Evolutionary conservation across 345 rosid species (phyloP).

Genomic region (Populus deltoides): DNA sequence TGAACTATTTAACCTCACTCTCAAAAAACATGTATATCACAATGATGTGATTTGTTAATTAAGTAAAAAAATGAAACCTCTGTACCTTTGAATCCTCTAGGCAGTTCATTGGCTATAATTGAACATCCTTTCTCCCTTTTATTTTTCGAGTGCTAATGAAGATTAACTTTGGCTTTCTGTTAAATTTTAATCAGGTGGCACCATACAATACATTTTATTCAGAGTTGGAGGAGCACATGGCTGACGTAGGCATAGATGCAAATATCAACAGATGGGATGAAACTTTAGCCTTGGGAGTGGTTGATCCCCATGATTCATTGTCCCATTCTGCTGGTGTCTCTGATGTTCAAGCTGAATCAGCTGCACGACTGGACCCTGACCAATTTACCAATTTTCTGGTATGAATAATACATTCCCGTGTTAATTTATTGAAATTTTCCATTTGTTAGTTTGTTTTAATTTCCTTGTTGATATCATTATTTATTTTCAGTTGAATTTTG

Average conservation of each 20-base stretch:
- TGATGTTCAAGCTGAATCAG: conserved; percentile 89
- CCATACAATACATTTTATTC: conserved; percentile 92
- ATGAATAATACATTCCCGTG: conserved; percentile 16
- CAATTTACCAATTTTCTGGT: conserved; percentile 92
- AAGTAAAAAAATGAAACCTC: not conserved
- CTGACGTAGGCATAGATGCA: conserved; percentile 75
- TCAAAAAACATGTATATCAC: not conserved
- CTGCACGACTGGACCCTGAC: conserved; percentile 77
- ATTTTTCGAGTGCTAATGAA: not conserved
- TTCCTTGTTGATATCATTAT: not conserved
- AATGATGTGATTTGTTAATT: not conserved
- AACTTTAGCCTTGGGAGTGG: conserved; percentile 74
- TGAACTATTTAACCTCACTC: not conserved
- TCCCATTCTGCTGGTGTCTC: conserved; percentile 98
- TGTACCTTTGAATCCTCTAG: conserved; percentile 3
- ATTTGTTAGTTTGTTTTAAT: not conserved
- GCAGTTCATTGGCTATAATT: not conserved
- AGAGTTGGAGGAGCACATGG: conserved; percentile 89
- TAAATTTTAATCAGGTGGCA: conserved; percentile 62
- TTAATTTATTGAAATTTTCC: not conserved
- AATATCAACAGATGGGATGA: conserved; percentile 87
- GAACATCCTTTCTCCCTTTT: not conserved
- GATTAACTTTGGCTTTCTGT: not conserved
- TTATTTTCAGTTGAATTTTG: not conserved
- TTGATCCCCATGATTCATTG: conserved; percentile 93